Conservation (phyloP, 805 yeast species). For the Jamesozyma piceae region DNA sequence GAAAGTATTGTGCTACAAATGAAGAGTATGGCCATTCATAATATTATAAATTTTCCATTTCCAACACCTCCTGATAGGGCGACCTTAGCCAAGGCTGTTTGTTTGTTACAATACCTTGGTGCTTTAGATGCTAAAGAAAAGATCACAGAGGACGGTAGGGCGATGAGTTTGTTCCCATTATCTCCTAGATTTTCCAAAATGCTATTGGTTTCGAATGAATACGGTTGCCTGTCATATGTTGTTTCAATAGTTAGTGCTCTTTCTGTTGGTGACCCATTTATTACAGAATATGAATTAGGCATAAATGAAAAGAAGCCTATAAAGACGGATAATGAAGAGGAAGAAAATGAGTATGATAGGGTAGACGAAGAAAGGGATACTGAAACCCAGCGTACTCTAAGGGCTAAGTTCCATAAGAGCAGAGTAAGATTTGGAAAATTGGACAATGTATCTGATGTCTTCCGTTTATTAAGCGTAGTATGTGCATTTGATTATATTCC, state of each 20-base stretch:
- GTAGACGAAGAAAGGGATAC: slow-evolving; percentile 26
- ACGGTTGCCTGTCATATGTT: slow-evolving; percentile 76
- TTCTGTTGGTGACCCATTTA: slow-evolving; percentile 88
- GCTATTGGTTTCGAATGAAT: slow-evolving; percentile 79
- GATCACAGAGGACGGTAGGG: slow-evolving; percentile 70
- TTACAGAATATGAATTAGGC: slow-evolving; percentile 67
- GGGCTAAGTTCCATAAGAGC: slow-evolving; percentile 49
- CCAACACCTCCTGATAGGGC: slow-evolving; percentile 80
- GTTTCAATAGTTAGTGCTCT: slow-evolving; percentile 85
- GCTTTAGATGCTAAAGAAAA: slow-evolving; percentile 50
- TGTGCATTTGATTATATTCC: slow-evolving; percentile 82
- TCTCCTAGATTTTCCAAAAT: slow-evolving; percentile 91
- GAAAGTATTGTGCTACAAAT: slow-evolving; percentile 91
- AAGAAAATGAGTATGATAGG: slow-evolving; percentile 18
- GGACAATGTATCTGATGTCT: slow-evolving; percentile 67
- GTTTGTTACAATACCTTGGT: slow-evolving; percentile 60
- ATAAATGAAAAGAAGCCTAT: slow-evolving; percentile 24
- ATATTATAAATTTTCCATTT: slow-evolving; percentile 85
- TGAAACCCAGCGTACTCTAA: slow-evolving; percentile 34
- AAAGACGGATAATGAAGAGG: slow-evolving; percentile 6
- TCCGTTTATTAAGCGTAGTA: slow-evolving; percentile 66
- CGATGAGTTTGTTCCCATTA: slow-evolving; percentile 86
- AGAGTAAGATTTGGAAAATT: slow-evolving; percentile 53
- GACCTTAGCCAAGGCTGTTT: slow-evolving; percentile 56
- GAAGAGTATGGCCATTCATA: slow-evolving; percentile 96